A percentile compares a stretch with the other conserved stretches of the same genome.
Conservation (phyloP, 805 yeast species). For the Priceomyces melissophilus region DNA sequence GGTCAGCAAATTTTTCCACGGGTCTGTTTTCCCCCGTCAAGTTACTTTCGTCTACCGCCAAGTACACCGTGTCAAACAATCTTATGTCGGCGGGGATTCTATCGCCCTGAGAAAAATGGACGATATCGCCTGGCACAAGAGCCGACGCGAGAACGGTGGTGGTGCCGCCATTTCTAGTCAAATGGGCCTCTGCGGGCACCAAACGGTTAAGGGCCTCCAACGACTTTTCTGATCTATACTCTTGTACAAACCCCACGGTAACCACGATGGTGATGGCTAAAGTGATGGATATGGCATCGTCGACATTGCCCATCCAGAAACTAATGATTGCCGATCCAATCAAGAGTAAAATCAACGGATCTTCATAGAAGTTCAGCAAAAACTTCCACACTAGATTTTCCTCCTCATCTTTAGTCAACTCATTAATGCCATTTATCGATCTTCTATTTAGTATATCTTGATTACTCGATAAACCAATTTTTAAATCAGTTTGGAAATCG, state of each 20-base stretch:
- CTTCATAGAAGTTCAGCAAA: conserved; percentile 76
- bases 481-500: conserved; percentile 59
- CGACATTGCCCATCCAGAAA: conserved; percentile 91
- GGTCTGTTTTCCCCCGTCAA: conserved; percentile 95
- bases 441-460: conserved; percentile 75
- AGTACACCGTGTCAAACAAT: conserved; percentile 70
- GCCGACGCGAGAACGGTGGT: conserved; percentile 81
- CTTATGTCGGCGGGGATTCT: conserved; percentile 95
- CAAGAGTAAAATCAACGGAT: conserved; percentile 82
- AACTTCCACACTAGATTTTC: conserved; percentile 74
- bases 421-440: conserved; percentile 77
- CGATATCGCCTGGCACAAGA: conserved; percentile 95
- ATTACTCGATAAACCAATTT: conserved; percentile 58
- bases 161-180: conserved; percentile 76
- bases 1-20: conserved; percentile 59
- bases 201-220: conserved; percentile 87
- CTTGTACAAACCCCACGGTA: conserved; percentile 96
- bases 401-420: conserved; percentile 69
- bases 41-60: conserved; percentile 88
- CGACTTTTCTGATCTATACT: conserved; percentile 91
- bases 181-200: conserved; percentile 95
- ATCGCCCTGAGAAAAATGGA: conserved; percentile 88
- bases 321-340: conserved; percentile 88
- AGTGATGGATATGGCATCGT: conserved; percentile 92
- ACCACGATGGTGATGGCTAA: conserved; percentile 91